Conservation (phyloP, 2,329 filamentous ascomycete genomes). For the Aureobasidium sp. region DNA sequence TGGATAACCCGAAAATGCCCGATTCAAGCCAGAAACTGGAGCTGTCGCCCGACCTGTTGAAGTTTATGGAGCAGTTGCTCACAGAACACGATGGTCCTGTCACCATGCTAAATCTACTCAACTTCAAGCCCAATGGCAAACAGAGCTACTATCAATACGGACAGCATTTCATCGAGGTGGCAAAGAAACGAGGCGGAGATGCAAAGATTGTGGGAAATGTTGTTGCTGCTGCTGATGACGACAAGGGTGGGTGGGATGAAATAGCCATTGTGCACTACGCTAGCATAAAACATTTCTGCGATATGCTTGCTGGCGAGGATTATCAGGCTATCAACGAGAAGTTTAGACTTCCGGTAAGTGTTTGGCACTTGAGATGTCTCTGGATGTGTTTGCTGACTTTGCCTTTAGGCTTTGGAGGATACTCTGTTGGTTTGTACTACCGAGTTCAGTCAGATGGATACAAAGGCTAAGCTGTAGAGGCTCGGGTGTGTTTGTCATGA, state of each 20-base stretch:
- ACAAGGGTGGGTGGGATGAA: conserved; percentile 48
- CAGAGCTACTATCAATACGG: conserved; percentile 53
- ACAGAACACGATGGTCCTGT: conserved; percentile 37
- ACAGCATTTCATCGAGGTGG: conserved; percentile 22
- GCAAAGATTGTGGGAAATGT: conserved; percentile 59
- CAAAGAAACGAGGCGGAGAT: conserved; percentile 42
- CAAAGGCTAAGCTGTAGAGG: conserved; percentile 5
- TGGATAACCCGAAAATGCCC: conserved; percentile 28
- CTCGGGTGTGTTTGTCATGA: not conserved
- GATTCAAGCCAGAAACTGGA: conserved; percentile 46
- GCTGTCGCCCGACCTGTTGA: conserved; percentile 43
- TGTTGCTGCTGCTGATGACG: conserved; percentile 24
- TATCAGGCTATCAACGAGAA: conserved; percentile 53
- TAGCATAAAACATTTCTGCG: conserved; percentile 53
- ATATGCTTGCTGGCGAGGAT: conserved; percentile 52
- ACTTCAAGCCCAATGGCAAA: conserved; percentile 48
- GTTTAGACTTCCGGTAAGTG: conserved; percentile 41
- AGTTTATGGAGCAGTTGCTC: conserved; percentile 42
- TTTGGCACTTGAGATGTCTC: too few relatives aligned
- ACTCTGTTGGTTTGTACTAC: conserved; percentile 33
- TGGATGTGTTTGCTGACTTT: not conserved
- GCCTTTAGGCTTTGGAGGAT: conserved; percentile 23
- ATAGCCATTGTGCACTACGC: conserved; percentile 60
- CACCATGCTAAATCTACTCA: conserved; percentile 58
- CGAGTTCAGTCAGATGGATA: conserved; percentile 21